Conservation (phyloP, 495 filamentous ascomycete genomes). For the Penicillium odoratum region DNA sequence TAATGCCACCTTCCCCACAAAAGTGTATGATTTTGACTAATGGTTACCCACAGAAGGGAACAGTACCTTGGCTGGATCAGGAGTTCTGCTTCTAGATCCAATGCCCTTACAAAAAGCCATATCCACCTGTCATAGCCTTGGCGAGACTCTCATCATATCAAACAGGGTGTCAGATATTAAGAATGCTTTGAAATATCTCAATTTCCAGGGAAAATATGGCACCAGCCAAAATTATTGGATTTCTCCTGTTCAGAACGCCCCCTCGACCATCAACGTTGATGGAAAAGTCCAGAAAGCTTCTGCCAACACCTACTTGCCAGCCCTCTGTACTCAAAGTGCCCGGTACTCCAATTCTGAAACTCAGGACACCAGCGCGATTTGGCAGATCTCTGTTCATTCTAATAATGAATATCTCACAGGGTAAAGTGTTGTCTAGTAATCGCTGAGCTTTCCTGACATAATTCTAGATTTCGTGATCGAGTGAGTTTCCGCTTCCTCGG, state of each 20-base stretch:
- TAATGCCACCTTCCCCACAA: not conserved
- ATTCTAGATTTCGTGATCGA: slow-evolving; percentile 25
- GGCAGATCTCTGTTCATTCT: slow-evolving; percentile 23
- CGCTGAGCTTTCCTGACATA: not conserved
- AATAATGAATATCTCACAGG: slow-evolving; percentile 23
- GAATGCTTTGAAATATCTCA: slow-evolving; percentile 18
- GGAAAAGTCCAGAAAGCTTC: slow-evolving; percentile 14
- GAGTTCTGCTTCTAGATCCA: slow-evolving; percentile 20
- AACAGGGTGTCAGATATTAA: slow-evolving; percentile 2
- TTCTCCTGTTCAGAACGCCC: slow-evolving; percentile 9
- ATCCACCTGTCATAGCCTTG: slow-evolving; percentile 16
- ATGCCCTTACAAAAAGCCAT: slow-evolving; percentile 20
- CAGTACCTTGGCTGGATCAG: slow-evolving; percentile 19
- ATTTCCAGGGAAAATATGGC: slow-evolving; percentile 11
- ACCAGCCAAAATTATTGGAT: slow-evolving; percentile 20
- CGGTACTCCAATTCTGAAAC: slow-evolving; percentile 16
- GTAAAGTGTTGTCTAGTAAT: slow-evolving; percentile 3
- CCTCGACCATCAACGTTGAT: slow-evolving; percentile 14
- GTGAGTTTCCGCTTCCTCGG: slow-evolving; percentile 27
- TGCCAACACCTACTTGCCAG: slow-evolving; percentile 13
- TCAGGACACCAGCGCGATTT: slow-evolving; percentile 16
- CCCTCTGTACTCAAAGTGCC: slow-evolving; percentile 23
- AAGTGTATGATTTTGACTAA: not conserved
- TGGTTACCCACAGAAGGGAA: slow-evolving; percentile 9
- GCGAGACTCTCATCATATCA: slow-evolving; percentile 17